These are phyloP conservation scores for Calonectria pauciramosa DNA, from an alignment of 2,329 filamentous ascomycete species.

Conservation along the genomic window DNA sequence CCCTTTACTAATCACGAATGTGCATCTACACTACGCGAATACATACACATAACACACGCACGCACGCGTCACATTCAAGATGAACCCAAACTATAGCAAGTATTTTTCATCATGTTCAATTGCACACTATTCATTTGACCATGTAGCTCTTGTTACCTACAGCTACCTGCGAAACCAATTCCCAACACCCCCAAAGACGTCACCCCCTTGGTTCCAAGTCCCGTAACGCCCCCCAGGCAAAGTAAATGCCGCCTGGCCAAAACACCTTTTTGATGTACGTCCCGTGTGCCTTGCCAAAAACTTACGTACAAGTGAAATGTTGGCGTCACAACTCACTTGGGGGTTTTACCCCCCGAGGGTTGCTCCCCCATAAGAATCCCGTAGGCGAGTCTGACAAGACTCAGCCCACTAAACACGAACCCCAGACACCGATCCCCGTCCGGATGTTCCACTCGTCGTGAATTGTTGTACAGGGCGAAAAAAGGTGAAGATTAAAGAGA, in stretches of 20 bases:
- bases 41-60: not conserved
- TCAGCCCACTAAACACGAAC: slow-evolving; percentile 32
- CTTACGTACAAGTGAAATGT: slow-evolving; percentile 55
- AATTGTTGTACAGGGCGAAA: slow-evolving; percentile 49
- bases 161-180: slow-evolving; percentile 42
- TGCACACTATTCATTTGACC: slow-evolving; percentile 37
- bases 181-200: slow-evolving; percentile 47
- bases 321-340: slow-evolving; percentile 26
- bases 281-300: slow-evolving; percentile 51
- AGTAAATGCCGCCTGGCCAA: slow-evolving; percentile 48
- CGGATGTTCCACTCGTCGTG: slow-evolving; percentile 39
- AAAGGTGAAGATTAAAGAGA: slow-evolving; percentile 40
- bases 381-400: slow-evolving; percentile 21
- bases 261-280: slow-evolving; percentile 64
- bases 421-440: slow-evolving; percentile 39
- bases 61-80: not conserved
- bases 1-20: not conserved
- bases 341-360: slow-evolving; percentile 20
- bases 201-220: slow-evolving; percentile 42
- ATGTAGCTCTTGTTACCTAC: slow-evolving; percentile 48
- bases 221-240: slow-evolving; percentile 46
- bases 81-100: not conserved
- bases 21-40: not conserved
- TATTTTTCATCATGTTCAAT: slow-evolving; percentile 39
- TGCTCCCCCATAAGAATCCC: slow-evolving; percentile 32